Evolutionary conservation across 805 yeast genomes (phyloP).

Genomic region (Brettanomyces custersianus): DNA sequence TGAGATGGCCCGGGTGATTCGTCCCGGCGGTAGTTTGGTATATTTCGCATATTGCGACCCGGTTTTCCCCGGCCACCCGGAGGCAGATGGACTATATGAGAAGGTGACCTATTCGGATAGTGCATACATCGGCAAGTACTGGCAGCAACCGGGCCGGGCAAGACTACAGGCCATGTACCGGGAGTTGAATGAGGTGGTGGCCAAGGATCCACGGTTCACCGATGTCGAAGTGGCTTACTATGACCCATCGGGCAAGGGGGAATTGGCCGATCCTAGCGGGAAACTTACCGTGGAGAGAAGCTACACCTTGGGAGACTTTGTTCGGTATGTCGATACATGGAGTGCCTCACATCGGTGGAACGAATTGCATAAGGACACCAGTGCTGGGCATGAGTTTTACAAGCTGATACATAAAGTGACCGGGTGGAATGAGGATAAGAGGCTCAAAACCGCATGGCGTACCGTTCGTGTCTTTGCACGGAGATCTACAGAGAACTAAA

Average conservation of each 20-base stretch:
- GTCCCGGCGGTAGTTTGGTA: constrained; percentile 43
- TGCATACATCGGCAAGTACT: constrained; percentile 50
- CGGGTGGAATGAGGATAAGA: constrained; percentile 36
- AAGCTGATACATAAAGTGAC: constrained; percentile 29
- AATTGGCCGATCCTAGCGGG: constrained; percentile 4
- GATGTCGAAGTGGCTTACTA: constrained; percentile 25
- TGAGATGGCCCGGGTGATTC: constrained; percentile 28
- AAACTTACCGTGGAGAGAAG: constrained; percentile 28
- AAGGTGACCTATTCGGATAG: constrained; percentile 35
- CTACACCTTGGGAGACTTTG: constrained; percentile 36
- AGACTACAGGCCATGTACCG: constrained; percentile 37
- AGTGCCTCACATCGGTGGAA: constrained; percentile 59
- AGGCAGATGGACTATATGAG: constrained; percentile 44
- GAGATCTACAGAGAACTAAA: constrained; percentile 13
- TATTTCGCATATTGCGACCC: constrained; percentile 80
- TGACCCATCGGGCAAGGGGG: constrained; percentile 12
- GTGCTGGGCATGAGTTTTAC: constrained; percentile 27
- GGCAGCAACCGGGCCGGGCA: constrained; percentile 81
- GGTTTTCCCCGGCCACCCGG: constrained; percentile 37
- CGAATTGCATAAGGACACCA: constrained; percentile 24
- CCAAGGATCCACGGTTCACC: constrained; percentile 22
- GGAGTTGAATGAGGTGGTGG: constrained; percentile 32
- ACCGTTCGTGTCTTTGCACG: constrained; percentile 43
- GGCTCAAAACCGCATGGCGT: constrained; percentile 37
- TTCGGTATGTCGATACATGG: constrained; percentile 55